These are phyloP conservation scores for Arabis alpina DNA, from an alignment of 345 rosid species.

Conservation along the genomic window DNA sequence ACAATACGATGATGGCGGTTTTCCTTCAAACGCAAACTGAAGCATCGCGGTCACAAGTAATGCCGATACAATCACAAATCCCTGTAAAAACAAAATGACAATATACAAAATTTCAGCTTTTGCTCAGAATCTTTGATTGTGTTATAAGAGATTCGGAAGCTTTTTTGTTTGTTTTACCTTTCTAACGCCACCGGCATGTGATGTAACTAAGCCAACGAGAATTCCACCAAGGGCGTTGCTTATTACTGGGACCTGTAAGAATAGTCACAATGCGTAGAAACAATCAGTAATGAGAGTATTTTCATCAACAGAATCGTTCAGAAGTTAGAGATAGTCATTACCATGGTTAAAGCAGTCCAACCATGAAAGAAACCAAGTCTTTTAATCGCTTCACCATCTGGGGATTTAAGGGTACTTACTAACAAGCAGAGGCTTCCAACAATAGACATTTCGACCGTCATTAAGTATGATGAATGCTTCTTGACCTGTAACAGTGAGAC, in stretches of 20 bases:
- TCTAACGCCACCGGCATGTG: slow-evolving; percentile 95
- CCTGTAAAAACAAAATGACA: slow-evolving; percentile 53
- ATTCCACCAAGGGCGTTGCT: slow-evolving; percentile 91
- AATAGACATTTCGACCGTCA: slow-evolving; percentile 97
- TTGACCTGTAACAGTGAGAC: slow-evolving; percentile 62
- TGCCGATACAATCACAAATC: slow-evolving; percentile 94
- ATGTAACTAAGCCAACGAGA: slow-evolving; percentile 94
- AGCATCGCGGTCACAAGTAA: slow-evolving; percentile 88
- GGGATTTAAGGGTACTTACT: slow-evolving; percentile 82
- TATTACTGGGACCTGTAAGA: slow-evolving; percentile 73
- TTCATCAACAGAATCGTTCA: background rate
- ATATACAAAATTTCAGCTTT: background rate
- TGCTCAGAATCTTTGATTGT: background rate
- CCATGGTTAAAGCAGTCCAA: slow-evolving; percentile 86
- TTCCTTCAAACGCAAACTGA: slow-evolving; percentile 91
- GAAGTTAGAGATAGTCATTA: slow-evolving; percentile 24
- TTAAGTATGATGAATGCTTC: slow-evolving; percentile 92
- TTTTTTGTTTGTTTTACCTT: slow-evolving; percentile 55
- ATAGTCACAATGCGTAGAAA: background rate
- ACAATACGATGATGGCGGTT: slow-evolving; percentile 78
- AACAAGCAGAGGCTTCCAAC: slow-evolving; percentile 92
- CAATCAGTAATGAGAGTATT: background rate
- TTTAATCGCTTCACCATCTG: slow-evolving; percentile 94
- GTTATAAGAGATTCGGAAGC: background rate
- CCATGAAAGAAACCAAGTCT: slow-evolving; percentile 84